A percentile compares a stretch with the other conserved stretches of the same genome.
Evolutionary conservation across 257 asterid species (phyloP).

Genomic region (Gynochthodes officinalis): DNA sequence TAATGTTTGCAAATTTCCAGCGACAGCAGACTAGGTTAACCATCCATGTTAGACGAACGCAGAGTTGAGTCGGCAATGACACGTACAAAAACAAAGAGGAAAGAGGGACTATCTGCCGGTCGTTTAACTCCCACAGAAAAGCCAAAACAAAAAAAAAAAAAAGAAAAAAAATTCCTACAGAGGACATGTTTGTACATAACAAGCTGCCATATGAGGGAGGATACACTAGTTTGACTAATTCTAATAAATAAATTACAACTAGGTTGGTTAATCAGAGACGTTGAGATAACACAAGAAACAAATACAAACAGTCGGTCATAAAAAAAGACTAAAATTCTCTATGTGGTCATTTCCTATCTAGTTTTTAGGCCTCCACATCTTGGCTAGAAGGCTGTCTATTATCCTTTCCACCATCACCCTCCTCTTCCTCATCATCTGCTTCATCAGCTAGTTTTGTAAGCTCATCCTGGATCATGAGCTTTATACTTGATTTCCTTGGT

Average conservation of each 20-base stretch:
- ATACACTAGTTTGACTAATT: slow-evolving; percentile 20
- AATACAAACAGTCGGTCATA: neutral
- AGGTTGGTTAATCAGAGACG: neutral
- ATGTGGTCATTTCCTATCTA: slow-evolving; percentile 7
- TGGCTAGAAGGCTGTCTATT: slow-evolving; percentile 32
- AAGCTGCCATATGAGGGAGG: slow-evolving; percentile 11
- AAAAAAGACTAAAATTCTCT: slow-evolving; percentile 10
- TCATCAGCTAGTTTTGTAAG: slow-evolving; percentile 78
- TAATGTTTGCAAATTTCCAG: no score
- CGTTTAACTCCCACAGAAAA: neutral
- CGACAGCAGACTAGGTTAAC: no score
- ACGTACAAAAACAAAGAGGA: no score
- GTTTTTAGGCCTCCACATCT: slow-evolving; percentile 46
- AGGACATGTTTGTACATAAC: slow-evolving; percentile 18
- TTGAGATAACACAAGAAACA: slow-evolving; percentile 20
- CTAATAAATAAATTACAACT: slow-evolving; percentile 36
- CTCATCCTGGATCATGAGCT: slow-evolving; percentile 90
- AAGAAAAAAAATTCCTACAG: slow-evolving; percentile 10
- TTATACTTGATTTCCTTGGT: slow-evolving; percentile 49
- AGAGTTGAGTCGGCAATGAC: neutral
- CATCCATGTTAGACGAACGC: no score
- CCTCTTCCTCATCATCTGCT: slow-evolving; percentile 54
- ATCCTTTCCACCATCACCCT: slow-evolving; percentile 37
- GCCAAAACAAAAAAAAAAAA: neutral
- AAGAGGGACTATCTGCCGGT: no score